Base-by-base conservation (phyloP, 495 filamentous ascomycete genomes). In the Apodospora peruviana region DNA sequence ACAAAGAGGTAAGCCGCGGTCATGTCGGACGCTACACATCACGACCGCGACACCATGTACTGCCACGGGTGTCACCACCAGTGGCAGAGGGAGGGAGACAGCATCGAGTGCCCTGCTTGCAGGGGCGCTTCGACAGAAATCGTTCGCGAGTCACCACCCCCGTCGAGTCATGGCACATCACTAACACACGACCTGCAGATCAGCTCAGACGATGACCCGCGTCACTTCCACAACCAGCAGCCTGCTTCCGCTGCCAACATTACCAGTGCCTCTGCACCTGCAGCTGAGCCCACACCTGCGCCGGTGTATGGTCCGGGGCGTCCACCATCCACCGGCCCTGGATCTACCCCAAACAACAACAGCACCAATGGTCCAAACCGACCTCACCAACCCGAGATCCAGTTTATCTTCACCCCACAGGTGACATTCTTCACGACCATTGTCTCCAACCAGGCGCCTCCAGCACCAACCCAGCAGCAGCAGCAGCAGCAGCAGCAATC, bases 1-100 rank as follows among this genome's bases (percentile, higher is more conserved):
- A n/a, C 4, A 12, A 44, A 27, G 36, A 23, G 18, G 1, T 17
- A n/a, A 18, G 16, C 21, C 41, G 27, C 17, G 20, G 32, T 32
- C 25, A 57, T 57, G 55, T 36, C 46, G 22, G 47, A 51, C 45
- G 12, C 38, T 12, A 36, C 17, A 32, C 32, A 48, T 24, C 40
- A 48, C 23, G 23, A 16, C 18, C 24, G 19, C 12, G 39, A 58
- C 22, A 34, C 40, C 7, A 50, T 61, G 56, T 59, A 59, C 27
- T 62, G 59, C 39, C 59, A 62, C 41, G 50, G 38, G n/a, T 62
- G 59, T 47, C 59, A 62, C 25, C 40, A 57, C 17, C 40, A 59
- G 38, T 62, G 59, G 59, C 50, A 57, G 53, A 23, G 47, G 11
- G 17, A 19, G 11, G 41, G 41, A 17, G 50, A 55, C 14, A 49